A percentile compares a stretch with the other conserved stretches of the same genome.
Evolutionary conservation across 1,284 basidiomycete species (phyloP).

Genomic region (Ceratobasidium sp.): DNA sequence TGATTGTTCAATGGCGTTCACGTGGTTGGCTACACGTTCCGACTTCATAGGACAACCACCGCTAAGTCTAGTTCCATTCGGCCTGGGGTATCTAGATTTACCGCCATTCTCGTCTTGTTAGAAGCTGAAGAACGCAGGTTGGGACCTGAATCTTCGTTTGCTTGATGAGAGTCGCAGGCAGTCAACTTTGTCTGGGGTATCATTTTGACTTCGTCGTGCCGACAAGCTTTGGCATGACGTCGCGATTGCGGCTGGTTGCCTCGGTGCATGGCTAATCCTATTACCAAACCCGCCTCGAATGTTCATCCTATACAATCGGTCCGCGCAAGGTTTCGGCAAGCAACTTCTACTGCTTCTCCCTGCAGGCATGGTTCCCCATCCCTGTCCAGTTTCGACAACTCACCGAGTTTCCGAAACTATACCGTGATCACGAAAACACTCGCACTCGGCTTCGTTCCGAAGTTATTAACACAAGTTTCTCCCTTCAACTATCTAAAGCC

Average conservation of each 20-base stretch:
- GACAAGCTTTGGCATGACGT: slow-evolving; percentile 12
- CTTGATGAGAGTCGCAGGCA: background rate
- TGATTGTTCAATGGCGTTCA: slow-evolving; percentile 32
- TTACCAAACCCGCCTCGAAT: background rate
- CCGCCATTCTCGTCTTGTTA: background rate
- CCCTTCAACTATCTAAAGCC: slow-evolving; percentile 26
- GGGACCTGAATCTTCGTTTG: slow-evolving; percentile 4
- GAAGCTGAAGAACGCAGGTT: slow-evolving; percentile 1
- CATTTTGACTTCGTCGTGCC: slow-evolving; percentile 9
- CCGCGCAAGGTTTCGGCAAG: slow-evolving; percentile 5
- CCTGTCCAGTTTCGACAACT: slow-evolving; percentile 28
- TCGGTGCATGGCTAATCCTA: slow-evolving; percentile 29
- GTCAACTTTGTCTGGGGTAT: background rate
- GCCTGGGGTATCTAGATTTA: slow-evolving; percentile 20
- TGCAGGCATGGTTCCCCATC: background rate
- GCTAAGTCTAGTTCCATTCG: slow-evolving; percentile 9
- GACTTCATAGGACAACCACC: background rate
- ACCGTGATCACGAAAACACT: slow-evolving; percentile 20
- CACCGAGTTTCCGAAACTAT: slow-evolving; percentile 39
- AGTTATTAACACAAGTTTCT: slow-evolving; percentile 39
- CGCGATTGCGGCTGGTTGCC: background rate
- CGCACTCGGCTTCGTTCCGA: slow-evolving; percentile 30
- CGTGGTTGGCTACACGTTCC: slow-evolving; percentile 3
- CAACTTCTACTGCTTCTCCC: background rate
- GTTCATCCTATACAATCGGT: background rate